Evolutionary conservation across 192 early-diverging fungal species (phyloP).

Genomic region (Coemansia sp.): DNA sequence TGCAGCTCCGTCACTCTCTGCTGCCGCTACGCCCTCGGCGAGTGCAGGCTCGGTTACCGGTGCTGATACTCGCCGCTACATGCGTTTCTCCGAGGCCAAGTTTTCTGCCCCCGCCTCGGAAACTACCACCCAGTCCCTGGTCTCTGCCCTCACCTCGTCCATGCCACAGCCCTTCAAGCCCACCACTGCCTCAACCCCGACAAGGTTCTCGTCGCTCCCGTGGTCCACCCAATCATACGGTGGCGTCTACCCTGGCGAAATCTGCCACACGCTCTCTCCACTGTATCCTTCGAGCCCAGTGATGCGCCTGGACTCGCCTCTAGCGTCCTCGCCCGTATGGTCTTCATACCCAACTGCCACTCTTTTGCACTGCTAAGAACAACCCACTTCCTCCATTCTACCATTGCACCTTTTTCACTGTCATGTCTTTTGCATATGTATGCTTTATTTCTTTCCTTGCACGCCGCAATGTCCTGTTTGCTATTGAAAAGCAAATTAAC

Average conservation of each 20-base stretch:
- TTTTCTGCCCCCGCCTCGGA: constrained; percentile 9
- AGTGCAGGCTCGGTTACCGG: background rate
- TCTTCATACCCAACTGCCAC: constrained; percentile 12
- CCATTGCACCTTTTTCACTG: too few species aligned
- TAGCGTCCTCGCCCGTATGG: constrained; percentile 21
- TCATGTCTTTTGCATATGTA: background rate
- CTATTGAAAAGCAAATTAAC: too few species aligned
- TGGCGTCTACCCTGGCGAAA: too few species aligned
- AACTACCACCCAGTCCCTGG: too few species aligned
- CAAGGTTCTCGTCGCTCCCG: too few species aligned
- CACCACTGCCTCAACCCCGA: too few species aligned
- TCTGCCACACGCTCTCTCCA: constrained; percentile 8
- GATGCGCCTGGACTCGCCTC: constrained; percentile 28
- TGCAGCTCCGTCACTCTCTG: too few species aligned
- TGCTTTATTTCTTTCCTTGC: background rate
- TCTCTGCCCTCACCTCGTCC: too few species aligned
- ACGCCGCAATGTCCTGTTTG: too few species aligned
- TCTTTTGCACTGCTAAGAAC: constrained; percentile 34
- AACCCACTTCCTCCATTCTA: background rate
- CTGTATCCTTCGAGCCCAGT: constrained; percentile 25
- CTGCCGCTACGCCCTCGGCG: background rate
- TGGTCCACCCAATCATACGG: too few species aligned
- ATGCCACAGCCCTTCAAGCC: too few species aligned
- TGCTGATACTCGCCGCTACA: constrained; percentile 36
- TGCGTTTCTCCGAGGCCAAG: constrained; percentile 42